phyloP scores from a whole-genome alignment of 352 stramenopile genomes.

The Phytophthora foliorum region DNA sequence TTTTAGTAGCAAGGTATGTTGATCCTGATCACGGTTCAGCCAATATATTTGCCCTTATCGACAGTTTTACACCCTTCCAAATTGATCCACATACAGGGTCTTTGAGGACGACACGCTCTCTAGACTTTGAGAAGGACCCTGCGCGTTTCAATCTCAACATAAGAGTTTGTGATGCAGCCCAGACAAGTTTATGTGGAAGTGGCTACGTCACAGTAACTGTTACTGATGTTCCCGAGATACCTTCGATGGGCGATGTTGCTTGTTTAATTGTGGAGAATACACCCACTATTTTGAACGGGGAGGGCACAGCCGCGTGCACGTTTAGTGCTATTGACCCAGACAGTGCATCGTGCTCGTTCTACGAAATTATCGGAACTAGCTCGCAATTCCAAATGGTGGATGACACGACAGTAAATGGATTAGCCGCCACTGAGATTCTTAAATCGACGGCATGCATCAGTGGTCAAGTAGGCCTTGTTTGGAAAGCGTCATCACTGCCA shows the following conservation, averaged over 20 bases:
- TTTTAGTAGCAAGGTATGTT: slow-evolving; percentile 38
- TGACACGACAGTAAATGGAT: slow-evolving; percentile 11
- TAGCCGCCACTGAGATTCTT: slow-evolving; percentile 2
- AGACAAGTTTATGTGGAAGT: slow-evolving; percentile 46
- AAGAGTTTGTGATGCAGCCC: slow-evolving; percentile 51
- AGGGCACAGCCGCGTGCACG: slow-evolving; percentile 32
- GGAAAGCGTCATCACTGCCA: slow-evolving; percentile 15
- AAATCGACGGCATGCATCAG: slow-evolving; percentile 15
- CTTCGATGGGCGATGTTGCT: slow-evolving; percentile 34
- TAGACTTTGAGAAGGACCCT: slow-evolving; percentile 62
- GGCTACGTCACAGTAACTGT: slow-evolving; percentile 44
- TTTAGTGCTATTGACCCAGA: slow-evolving; percentile 58
- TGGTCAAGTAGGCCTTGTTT: slow-evolving; percentile 20
- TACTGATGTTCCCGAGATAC: slow-evolving; percentile 47
- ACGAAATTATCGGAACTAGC: slow-evolving; percentile 39
- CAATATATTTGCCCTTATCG: slow-evolving; percentile 38
- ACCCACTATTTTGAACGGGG: slow-evolving; percentile 25
- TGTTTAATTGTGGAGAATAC: slow-evolving; percentile 66
- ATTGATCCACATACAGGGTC: slow-evolving; percentile 29
- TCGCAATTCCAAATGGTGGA: slow-evolving; percentile 20
- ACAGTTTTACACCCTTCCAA: slow-evolving; percentile 34
- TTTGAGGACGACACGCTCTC: slow-evolving; percentile 43
- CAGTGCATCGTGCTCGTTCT: slow-evolving; percentile 53
- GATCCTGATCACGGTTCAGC: slow-evolving; percentile 47
- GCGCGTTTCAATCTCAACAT: slow-evolving; percentile 47